Base-by-base conservation (phyloP, 352 stramenopile species). In the Globisporangium acanthophoron region DNA sequence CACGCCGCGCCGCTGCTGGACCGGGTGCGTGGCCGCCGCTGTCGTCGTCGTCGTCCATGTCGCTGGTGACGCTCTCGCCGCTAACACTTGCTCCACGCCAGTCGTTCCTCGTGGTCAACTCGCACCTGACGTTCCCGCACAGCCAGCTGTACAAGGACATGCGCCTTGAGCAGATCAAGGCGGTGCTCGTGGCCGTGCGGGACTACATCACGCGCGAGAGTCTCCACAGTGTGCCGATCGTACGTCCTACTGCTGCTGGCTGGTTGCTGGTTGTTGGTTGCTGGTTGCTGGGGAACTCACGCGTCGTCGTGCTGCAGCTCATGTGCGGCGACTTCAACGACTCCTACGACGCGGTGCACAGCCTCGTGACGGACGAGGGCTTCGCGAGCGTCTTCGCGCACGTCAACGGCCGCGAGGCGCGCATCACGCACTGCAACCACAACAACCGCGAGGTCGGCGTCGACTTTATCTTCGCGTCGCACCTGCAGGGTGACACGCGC, bases 281-380 rank as follows among this genome's bases (percentile, higher is more conserved):
- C 35, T 41, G 20, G 15, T 29, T 0, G 3, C n/a, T 33, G 33
- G 9, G 5, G 11, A 20, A 21, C 40, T 46, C 16, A 46, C 40
- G 15, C 40, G 4, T 11, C n/a, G 13, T 7, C 13, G 9, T 27
- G 44, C 24, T 20, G 44, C 52, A 76, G 69, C 62, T 90, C 53
- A 87, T 94, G 63, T 91, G 85, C 50, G 85, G 85, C 51, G 85
- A 94, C 69, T 94, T 94, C 57, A 94, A 94, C 54, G 85, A 94
- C 62, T 88, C 84, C 55, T 82, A 94, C 52, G 85, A 94, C 55
- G 77, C 82, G 0, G 85, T 94, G 31, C 85, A 94, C 58, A 68
- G 84, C 31, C 74, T 86, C 35, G 79, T 94, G 59, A 76, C 81
- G 48, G 71, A 79, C 21, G 67, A 92, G 43, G 82, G 82, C 27